Conservation (phyloP, 2,329 filamentous ascomycete species). For the Botrytis hyacinthi region DNA sequence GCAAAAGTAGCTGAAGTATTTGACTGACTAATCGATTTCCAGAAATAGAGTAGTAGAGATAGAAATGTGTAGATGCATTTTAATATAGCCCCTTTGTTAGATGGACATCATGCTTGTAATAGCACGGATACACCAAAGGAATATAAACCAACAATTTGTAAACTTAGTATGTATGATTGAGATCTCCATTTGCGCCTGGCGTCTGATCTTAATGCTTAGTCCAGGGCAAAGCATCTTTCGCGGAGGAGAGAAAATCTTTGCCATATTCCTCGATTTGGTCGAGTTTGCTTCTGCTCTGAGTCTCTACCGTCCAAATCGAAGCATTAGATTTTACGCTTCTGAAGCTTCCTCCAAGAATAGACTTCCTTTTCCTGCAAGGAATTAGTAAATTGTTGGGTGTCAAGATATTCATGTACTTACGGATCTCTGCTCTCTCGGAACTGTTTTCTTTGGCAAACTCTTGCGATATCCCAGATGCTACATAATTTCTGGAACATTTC, state of each 20-base stretch:
- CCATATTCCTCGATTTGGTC: constrained; percentile 10
- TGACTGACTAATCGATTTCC: not conserved
- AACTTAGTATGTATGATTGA: not conserved
- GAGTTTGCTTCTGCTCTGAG: not conserved
- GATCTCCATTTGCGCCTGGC: accelerated
- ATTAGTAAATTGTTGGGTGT: not conserved
- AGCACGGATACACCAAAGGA: not conserved
- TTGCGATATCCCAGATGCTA: not conserved
- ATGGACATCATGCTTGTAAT: not conserved
- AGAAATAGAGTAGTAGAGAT: not conserved
- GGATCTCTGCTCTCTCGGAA: not conserved
- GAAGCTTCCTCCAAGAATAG: not conserved
- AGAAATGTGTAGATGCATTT: not conserved
- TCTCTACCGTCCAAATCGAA: not conserved
- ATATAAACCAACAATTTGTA: not conserved
- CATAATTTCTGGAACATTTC: not conserved
- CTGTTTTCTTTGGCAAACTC: not conserved
- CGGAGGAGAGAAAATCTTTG: constrained; percentile 1
- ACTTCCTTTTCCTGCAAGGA: not conserved
- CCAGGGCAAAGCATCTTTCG: constrained; percentile 1
- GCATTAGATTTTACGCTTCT: not conserved
- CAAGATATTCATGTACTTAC: not conserved
- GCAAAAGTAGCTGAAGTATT: not conserved
- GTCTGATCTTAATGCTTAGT: not conserved
- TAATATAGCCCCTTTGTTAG: not conserved